These are phyloP conservation scores for Saccharomycopsis schoenii DNA, from an alignment of 805 yeast species.

Conservation along the genomic window DNA sequence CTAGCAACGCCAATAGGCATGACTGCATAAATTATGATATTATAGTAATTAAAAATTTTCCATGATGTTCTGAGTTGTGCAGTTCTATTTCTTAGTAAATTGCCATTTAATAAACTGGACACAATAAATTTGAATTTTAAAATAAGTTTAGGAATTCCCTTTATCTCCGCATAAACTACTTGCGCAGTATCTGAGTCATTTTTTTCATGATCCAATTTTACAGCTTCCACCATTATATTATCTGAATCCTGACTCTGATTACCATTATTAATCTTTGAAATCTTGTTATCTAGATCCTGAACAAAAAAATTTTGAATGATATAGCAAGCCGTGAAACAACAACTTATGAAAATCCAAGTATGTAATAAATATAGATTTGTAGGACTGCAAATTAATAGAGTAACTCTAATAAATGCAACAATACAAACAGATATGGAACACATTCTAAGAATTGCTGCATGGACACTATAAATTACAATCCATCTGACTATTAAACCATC, in stretches of 20 bases:
- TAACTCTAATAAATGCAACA: constrained; percentile 57
- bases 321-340: constrained; percentile 69
- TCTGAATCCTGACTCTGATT: constrained; percentile 20
- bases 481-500: constrained; percentile 90
- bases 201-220: constrained; percentile 2
- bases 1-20: constrained; percentile 97
- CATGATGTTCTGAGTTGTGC: constrained; percentile 1
- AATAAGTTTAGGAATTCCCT: neutral
- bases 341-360: constrained; percentile 86
- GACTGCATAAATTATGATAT: constrained; percentile 89
- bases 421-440: constrained; percentile 70
- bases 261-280: constrained; percentile 17
- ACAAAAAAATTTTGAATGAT: constrained; percentile 85
- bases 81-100: neutral
- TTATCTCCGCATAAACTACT: constrained; percentile 1
- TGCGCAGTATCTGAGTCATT: constrained; percentile 13
- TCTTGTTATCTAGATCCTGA: constrained; percentile 43
- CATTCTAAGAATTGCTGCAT: constrained; percentile 84
- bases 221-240: constrained; percentile 20
- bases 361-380: constrained; percentile 68
- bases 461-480: constrained; percentile 81
- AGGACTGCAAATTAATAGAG: constrained; percentile 60
- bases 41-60: constrained; percentile 59
- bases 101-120: constrained; percentile 12
- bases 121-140: constrained; percentile 1